Percentiles rank a stretch among this genome's conserved stretches.
These are phyloP conservation scores for Neolentinus lepideus DNA, from an alignment of 1,284 basidiomycete genomes.

Conservation along the genomic window DNA sequence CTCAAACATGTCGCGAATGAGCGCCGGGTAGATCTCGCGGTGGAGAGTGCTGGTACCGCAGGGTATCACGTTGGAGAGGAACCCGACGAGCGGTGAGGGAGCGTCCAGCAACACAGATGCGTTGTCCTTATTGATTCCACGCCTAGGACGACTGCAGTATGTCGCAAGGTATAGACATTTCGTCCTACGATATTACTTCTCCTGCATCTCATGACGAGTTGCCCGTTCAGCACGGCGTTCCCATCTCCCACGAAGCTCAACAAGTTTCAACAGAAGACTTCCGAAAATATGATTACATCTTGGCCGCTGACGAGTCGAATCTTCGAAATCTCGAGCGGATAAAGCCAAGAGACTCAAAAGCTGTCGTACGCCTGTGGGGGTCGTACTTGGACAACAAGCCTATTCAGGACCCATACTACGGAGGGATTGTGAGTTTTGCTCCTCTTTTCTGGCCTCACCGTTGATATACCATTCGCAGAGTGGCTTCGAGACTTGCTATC, in stretches of 20 bases:
- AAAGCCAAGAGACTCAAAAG: conserved; percentile 48
- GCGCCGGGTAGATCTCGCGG: conserved; percentile 53
- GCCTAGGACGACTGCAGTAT: conserved; percentile 56
- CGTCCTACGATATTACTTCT: neutral
- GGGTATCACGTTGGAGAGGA: conserved; percentile 67
- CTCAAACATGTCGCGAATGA: conserved; percentile 52
- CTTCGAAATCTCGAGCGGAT: conserved; percentile 48
- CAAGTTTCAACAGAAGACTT: conserved; percentile 56
- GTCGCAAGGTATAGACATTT: conserved; percentile 42
- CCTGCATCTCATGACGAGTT: neutral
- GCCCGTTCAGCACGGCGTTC: conserved; percentile 46
- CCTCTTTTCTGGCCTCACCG: neutral
- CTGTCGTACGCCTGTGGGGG: conserved; percentile 65
- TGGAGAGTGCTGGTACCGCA: conserved; percentile 70
- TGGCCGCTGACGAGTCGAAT: conserved; percentile 65
- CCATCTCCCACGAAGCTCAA: conserved; percentile 53
- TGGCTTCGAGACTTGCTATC: conserved; percentile 53
- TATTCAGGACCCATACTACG: conserved; percentile 73
- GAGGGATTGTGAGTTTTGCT: conserved; percentile 41
- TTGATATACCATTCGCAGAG: conserved; percentile 23
- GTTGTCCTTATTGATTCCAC: neutral
- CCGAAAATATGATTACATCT: conserved; percentile 57
- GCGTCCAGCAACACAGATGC: too few relatives aligned
- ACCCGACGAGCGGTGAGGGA: conserved; percentile 74
- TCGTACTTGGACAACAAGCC: conserved; percentile 58